These are phyloP conservation scores for Beverwykella pulmonaria DNA, from an alignment of 495 filamentous ascomycete genomes.

Conservation along the genomic window DNA sequence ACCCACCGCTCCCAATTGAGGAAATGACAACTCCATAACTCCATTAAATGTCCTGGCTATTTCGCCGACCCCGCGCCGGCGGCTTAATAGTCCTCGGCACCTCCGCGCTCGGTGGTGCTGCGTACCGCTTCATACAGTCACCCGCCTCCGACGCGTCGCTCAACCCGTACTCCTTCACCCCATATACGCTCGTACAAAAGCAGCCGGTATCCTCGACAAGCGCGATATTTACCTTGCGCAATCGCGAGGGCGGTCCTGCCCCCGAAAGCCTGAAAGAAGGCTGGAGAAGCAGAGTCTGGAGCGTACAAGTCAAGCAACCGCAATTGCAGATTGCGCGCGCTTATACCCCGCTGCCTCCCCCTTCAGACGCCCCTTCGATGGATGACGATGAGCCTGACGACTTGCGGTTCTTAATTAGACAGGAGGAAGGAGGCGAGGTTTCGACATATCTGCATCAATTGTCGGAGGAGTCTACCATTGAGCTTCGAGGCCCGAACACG, in stretches of 20 bases:
- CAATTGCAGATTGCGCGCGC: conserved; percentile 83
- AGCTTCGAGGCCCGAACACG: conserved; percentile 74
- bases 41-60: conserved; percentile 18
- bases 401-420: conserved; percentile 56
- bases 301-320: conserved; percentile 90
- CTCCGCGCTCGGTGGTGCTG: conserved; percentile 34
- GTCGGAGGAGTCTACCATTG: conserved; percentile 61
- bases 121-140: conserved; percentile 23
- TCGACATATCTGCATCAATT: conserved; percentile 71
- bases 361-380: conserved; percentile 38
- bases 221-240: conserved; percentile 70
- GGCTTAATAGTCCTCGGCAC: conserved; percentile 32
- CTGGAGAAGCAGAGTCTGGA: conserved; percentile 71
- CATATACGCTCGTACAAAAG: conserved; percentile 60
- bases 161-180: conserved; percentile 38
- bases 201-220: conserved; percentile 73
- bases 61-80: conserved; percentile 26
- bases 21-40: background rate
- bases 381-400: conserved; percentile 45
- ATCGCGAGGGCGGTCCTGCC: conserved; percentile 42
- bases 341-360: conserved; percentile 82
- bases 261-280: conserved; percentile 45
- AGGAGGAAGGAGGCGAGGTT: conserved; percentile 49
- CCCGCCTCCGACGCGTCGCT: conserved; percentile 27
- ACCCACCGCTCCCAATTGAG: background rate